Conservation (phyloP, 257 asterid genomes). For the Leptodermis oblonga region DNA sequence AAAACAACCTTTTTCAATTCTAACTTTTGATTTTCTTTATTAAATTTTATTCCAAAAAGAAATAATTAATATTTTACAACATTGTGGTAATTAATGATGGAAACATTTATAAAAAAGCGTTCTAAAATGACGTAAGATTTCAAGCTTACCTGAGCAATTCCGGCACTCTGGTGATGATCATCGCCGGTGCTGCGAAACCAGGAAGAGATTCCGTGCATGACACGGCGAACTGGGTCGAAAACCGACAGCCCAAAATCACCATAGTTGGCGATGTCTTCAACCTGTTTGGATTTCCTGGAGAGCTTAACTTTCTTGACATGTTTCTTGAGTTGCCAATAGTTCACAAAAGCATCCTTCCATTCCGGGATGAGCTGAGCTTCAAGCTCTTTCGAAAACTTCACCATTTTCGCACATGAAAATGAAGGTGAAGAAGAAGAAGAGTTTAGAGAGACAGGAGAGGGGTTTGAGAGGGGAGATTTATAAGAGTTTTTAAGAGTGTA, state of each 20-base stretch:
- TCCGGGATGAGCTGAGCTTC: conserved; percentile 88
- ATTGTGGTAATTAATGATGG: too few species aligned
- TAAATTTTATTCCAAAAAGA: too few species aligned
- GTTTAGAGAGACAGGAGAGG: conserved; percentile 18
- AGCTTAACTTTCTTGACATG: conserved; percentile 59
- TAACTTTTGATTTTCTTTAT: too few species aligned
- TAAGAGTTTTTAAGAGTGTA: conserved; percentile 5
- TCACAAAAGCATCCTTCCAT: conserved; percentile 83
- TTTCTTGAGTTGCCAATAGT: conserved; percentile 74
- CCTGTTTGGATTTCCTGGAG: conserved; percentile 39
- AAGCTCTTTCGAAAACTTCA: conserved; percentile 78
- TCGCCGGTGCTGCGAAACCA: conserved; percentile 8
- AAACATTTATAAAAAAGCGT: background rate
- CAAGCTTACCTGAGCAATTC: conserved; percentile 56
- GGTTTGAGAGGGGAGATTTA: conserved; percentile 27
- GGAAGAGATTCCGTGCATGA: conserved; percentile 21
- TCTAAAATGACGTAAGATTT: background rate
- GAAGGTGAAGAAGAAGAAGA: background rate
- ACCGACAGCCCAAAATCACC: conserved; percentile 53
- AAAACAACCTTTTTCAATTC: too few species aligned
- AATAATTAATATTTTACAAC: conserved; percentile 6
- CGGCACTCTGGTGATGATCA: conserved; percentile 20
- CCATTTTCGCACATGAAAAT: conserved; percentile 40
- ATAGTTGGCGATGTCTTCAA: conserved; percentile 10
- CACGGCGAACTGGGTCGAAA: conserved; percentile 45